Base-by-base conservation (phyloP, 163 green algal genomes). In the Prototheca cutis region DNA sequence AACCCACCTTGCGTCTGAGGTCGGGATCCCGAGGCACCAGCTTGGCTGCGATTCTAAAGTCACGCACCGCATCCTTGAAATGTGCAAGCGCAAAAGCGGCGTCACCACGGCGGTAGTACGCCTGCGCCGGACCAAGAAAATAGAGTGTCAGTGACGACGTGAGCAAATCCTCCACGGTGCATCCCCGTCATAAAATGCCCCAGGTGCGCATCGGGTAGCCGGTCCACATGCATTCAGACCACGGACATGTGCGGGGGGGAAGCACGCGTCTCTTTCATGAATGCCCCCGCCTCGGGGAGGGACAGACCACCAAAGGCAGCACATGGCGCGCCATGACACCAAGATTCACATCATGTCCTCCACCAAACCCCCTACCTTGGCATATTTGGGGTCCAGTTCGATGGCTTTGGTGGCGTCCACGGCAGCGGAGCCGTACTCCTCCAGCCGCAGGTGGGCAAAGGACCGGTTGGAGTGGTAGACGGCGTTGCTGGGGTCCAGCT, bases 41-140 rank as follows among this genome's bases (percentile, higher is more conserved):
- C 61, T 84, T 85, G 29, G 84, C 84, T 2, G 90, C 90, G 49
- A 75, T 75, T 42, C 81, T 79, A 59, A 97, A 90, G 71, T 99
- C 93, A 40, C 84, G 85, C 24, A 97, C 70, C 3, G 87, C 89
- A 29, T 87, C 76, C 71, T 94, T 94, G 67, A 93, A 88, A 55
- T 95, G 93, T 25, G 80, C 79, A 34, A 98, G 71, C 6, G 80
- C 82, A 59, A 94, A 88, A 58, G 91, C 74, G 3, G 93, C 92
- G 63, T 93, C 85, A 0, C 80, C 93, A 1, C 93, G 72, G 1
- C 93, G 72, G 64, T 98, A 99, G 79, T 95, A 98, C 0, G 75
- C 92, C 85, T 97, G 73, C 25, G 64, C n/a, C n/a, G n/a, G n/a
- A n/a, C n/a, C n/a, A n/a, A n/a, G n/a, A n/a, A n/a, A n/a, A n/a